These are phyloP conservation scores for Candida caryicola DNA, from an alignment of 805 yeast species.

Conservation along the genomic window DNA sequence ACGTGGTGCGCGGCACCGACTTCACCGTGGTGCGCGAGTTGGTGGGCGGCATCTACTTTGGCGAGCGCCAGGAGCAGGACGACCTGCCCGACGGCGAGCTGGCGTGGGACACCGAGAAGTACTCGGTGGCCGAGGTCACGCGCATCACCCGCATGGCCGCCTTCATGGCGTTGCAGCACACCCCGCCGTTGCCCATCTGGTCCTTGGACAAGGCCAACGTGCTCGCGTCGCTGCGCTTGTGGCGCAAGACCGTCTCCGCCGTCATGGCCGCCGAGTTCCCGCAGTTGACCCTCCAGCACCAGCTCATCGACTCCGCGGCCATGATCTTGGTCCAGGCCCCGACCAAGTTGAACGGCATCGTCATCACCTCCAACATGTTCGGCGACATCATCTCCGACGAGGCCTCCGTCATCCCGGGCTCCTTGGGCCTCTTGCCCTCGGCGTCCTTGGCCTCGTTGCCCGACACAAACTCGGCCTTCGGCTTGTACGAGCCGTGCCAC, in stretches of 20 bases:
- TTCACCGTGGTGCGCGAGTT: slow-evolving; percentile 93
- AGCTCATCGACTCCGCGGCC: slow-evolving; percentile 97
- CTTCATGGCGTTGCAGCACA: slow-evolving; percentile 85
- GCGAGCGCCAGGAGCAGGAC: slow-evolving; percentile 90
- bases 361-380: slow-evolving; percentile 93
- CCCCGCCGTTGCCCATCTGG: slow-evolving; percentile 95
- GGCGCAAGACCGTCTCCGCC: slow-evolving; percentile 91
- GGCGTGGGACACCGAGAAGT: slow-evolving; percentile 93
- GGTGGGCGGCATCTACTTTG: slow-evolving; percentile 97
- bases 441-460: slow-evolving; percentile 97
- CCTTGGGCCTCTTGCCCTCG: slow-evolving; percentile 91
- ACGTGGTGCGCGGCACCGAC: slow-evolving; percentile 85
- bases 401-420: slow-evolving; percentile 97
- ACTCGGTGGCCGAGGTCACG: slow-evolving; percentile 87
- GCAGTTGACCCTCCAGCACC: slow-evolving; percentile 80
- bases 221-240: slow-evolving; percentile 89
- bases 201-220: slow-evolving; percentile 97
- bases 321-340: slow-evolving; percentile 95
- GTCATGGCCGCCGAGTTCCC: slow-evolving; percentile 90
- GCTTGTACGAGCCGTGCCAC: slow-evolving; percentile 97
- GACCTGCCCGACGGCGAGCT: slow-evolving; percentile 59
- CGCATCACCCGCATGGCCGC: slow-evolving; percentile 99
- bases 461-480: slow-evolving; percentile 90
- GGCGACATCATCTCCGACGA: slow-evolving; percentile 98
- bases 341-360: slow-evolving; percentile 85